phyloP scores from a whole-genome alignment of 768 basidiomycete genomes.

The Rhizopogon salebrosus region DNA sequence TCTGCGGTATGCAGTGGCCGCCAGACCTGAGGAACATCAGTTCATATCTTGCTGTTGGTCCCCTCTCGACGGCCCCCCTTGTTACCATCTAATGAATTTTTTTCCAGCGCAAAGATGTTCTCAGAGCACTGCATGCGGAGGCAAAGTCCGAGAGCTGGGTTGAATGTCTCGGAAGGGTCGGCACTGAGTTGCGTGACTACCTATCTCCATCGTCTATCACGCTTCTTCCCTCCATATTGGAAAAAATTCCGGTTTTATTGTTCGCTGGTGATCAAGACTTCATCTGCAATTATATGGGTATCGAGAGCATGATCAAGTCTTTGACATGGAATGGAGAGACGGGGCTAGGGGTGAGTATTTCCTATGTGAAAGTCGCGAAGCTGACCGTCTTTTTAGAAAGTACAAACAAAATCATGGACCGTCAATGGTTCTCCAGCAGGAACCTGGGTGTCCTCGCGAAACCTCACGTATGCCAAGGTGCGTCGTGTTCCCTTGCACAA shows the following conservation, averaged over 20 bases:
- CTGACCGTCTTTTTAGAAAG: slow-evolving; percentile 36
- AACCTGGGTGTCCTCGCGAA: slow-evolving; percentile 85
- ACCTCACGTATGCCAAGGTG: slow-evolving; percentile 91
- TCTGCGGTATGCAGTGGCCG: slow-evolving; percentile 98
- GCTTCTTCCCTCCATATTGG: slow-evolving; percentile 73
- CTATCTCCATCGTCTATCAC: slow-evolving; percentile 65
- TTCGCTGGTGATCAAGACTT: slow-evolving; percentile 95
- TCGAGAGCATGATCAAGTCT: slow-evolving; percentile 78
- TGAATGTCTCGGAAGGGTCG: slow-evolving; percentile 75
- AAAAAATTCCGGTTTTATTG: slow-evolving; percentile 78
- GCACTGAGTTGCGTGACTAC: slow-evolving; percentile 50
- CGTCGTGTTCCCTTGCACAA: not conserved
- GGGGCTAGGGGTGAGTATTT: slow-evolving; percentile 71
- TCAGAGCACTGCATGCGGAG: slow-evolving; percentile 75
- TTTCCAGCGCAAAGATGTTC: slow-evolving; percentile 72
- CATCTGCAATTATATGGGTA: slow-evolving; percentile 93
- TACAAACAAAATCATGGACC: slow-evolving; percentile 67
- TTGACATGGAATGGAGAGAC: slow-evolving; percentile 83
- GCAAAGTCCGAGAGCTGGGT: slow-evolving; percentile 77
- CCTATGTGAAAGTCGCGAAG: slow-evolving; percentile 1
- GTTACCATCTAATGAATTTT: not conserved
- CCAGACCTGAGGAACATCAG: slow-evolving; percentile 75
- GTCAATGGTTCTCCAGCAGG: slow-evolving; percentile 78
- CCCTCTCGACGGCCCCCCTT: not conserved
- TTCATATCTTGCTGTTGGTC: slow-evolving; percentile 72